Evolutionary conservation across 768 basidiomycete species (phyloP).

Genomic region (Sarcodon aspratus): DNA sequence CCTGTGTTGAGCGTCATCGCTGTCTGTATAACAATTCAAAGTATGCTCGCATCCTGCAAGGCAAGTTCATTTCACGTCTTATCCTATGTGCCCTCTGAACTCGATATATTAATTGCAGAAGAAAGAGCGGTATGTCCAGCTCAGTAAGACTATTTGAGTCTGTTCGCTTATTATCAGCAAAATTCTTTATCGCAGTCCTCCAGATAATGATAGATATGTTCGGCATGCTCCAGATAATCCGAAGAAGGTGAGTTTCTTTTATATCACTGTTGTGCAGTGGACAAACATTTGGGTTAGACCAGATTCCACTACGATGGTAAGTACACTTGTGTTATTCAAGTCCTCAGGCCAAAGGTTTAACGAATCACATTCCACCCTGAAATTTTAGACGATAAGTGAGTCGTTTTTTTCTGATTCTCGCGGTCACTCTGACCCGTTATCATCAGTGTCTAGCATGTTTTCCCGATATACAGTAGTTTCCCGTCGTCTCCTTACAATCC

Average conservation of each 20-base stretch:
- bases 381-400: too few species aligned
- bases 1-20: conserved; percentile 77
- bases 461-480: too few species aligned
- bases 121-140: conserved; percentile 47
- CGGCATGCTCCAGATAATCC: conserved; percentile 70
- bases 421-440: too few species aligned
- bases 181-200: conserved; percentile 36
- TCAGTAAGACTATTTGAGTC: not conserved
- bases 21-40: conserved; percentile 79
- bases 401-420: too few species aligned
- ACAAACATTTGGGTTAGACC: conserved; percentile 32
- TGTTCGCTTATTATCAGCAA: not conserved
- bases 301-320: conserved; percentile 74
- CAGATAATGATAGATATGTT: conserved; percentile 80
- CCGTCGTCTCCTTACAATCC: too few species aligned
- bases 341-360: too few species aligned
- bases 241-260: conserved; percentile 52
- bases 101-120: conserved; percentile 19
- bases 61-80: conserved; percentile 24
- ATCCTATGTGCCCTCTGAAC: not conserved
- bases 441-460: too few species aligned
- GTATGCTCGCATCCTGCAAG: conserved; percentile 91
- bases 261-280: conserved; percentile 4
- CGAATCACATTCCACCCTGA: too few species aligned
- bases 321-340: not conserved